These are phyloP conservation scores for Acaromyces ingoldii DNA, from an alignment of 1,284 basidiomycete genomes.

Conservation along the genomic window DNA sequence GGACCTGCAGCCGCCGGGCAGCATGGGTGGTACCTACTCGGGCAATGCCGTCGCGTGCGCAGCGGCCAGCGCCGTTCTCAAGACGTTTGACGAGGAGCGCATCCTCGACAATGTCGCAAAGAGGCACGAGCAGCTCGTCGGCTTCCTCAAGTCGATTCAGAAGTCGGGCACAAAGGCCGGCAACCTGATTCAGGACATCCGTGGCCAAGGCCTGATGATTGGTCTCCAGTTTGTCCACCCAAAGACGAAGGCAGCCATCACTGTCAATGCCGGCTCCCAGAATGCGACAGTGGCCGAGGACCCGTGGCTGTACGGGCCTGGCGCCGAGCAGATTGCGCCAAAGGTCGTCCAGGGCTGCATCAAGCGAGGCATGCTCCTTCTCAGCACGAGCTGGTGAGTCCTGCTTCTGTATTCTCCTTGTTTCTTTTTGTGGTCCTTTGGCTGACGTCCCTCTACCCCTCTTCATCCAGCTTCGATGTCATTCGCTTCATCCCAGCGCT, in stretches of 20 bases:
- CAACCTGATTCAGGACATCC: constrained; percentile 42
- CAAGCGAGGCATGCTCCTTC: constrained; percentile 40
- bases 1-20: constrained; percentile 71
- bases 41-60: constrained; percentile 47
- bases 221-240: constrained; percentile 37
- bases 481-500: constrained; percentile 46
- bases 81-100: constrained; percentile 37
- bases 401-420: neutral
- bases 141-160: constrained; percentile 25
- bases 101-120: constrained; percentile 43
- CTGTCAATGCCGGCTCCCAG: constrained; percentile 5
- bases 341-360: constrained; percentile 35
- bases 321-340: constrained; percentile 25
- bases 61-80: constrained; percentile 36
- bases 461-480: constrained; percentile 29
- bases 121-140: constrained; percentile 36
- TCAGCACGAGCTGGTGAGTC: constrained; percentile 30
- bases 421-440: neutral
- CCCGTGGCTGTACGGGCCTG: neutral
- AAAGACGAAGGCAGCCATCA: neutral
- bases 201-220: constrained; percentile 45
- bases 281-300: constrained; percentile 11
- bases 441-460: neutral
- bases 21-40: constrained; percentile 60
- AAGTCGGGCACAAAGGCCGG: constrained; percentile 11